Percentiles rank a stretch among this genome's conserved stretches.
phyloP scores from a whole-genome alignment of 2,329 filamentous ascomycete genomes.

The Diaporthe capsici region DNA sequence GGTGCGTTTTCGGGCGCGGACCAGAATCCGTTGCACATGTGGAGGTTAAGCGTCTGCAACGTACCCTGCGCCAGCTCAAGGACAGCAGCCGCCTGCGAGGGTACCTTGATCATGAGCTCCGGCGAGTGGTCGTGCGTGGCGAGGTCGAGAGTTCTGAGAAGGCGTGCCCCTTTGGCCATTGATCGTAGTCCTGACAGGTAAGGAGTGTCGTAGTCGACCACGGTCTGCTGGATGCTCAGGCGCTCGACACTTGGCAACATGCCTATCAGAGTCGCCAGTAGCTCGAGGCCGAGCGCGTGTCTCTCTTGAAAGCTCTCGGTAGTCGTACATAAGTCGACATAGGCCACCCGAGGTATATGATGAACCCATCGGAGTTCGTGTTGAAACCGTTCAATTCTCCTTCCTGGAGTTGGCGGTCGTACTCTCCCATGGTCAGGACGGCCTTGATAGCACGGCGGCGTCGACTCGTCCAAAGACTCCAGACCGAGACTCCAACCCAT shows the following conservation, averaged over 20 bases:
- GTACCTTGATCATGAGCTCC: not conserved
- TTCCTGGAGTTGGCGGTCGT: not conserved
- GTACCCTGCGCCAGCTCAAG: not conserved
- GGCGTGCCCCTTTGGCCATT: not conserved
- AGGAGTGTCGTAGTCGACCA: conserved; percentile 3
- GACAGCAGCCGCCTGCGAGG: not conserved
- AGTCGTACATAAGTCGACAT: not conserved
- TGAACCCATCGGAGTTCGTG: no score
- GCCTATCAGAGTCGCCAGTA: not conserved
- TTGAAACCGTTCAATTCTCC: no score
- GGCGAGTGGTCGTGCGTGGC: not conserved
- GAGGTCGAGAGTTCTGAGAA: conserved; percentile 5
- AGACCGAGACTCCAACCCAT: not conserved
- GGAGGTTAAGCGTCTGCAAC: conserved; percentile 14
- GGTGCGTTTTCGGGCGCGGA: not conserved
- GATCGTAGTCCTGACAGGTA: not conserved
- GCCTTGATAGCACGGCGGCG: not conserved
- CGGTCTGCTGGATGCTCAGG: conserved; percentile 20
- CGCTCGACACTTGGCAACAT: not conserved
- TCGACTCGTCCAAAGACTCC: not conserved
- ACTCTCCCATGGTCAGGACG: not conserved
- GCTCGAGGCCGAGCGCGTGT: conserved; percentile 1
- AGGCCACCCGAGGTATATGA: not conserved
- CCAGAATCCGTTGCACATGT: conserved; percentile 14
- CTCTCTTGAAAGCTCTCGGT: not conserved